phyloP scores from a whole-genome alignment of 2,329 filamentous ascomycete species.

The Xenoacremonium recifei region DNA sequence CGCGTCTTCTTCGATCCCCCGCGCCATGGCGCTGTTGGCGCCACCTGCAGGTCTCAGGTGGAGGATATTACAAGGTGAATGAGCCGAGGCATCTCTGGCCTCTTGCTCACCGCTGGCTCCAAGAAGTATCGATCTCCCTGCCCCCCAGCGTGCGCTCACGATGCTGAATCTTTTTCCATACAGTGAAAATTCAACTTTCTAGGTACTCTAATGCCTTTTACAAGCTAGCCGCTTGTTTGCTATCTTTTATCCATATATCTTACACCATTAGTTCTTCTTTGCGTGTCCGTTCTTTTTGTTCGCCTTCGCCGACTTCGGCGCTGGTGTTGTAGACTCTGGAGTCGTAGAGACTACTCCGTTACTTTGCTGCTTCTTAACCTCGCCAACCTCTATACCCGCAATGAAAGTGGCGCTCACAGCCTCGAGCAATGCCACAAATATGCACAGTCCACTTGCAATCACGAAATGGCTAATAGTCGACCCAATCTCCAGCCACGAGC shows the following conservation, averaged over 20 bases:
- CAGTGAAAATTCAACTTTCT: too few species aligned
- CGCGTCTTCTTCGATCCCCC: too few species aligned
- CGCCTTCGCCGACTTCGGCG: background rate
- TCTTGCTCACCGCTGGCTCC: background rate
- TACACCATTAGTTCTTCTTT: too few species aligned
- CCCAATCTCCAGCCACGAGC: slow-evolving; percentile 95
- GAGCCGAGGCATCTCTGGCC: background rate
- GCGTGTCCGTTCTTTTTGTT: background rate
- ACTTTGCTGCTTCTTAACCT: slow-evolving; percentile 4
- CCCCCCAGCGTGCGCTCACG: too few species aligned
- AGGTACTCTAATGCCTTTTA: too few species aligned
- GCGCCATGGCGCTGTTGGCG: background rate
- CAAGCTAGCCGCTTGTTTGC: too few species aligned
- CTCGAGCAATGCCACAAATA: slow-evolving; percentile 88
- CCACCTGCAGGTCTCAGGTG: background rate
- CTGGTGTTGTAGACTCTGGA: too few species aligned
- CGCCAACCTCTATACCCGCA: slow-evolving; percentile 69
- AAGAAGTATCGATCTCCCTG: too few species aligned
- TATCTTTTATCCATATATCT: too few species aligned
- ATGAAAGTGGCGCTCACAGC: slow-evolving; percentile 82
- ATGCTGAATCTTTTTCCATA: too few species aligned
- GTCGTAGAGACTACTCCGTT: slow-evolving; percentile 3
- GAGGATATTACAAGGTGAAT: background rate
- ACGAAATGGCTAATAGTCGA: slow-evolving; percentile 95
- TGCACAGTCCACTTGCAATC: slow-evolving; percentile 84